Conservation (phyloP, 148 eudicot genomes). For the Mesembryanthemum crystallinum region DNA sequence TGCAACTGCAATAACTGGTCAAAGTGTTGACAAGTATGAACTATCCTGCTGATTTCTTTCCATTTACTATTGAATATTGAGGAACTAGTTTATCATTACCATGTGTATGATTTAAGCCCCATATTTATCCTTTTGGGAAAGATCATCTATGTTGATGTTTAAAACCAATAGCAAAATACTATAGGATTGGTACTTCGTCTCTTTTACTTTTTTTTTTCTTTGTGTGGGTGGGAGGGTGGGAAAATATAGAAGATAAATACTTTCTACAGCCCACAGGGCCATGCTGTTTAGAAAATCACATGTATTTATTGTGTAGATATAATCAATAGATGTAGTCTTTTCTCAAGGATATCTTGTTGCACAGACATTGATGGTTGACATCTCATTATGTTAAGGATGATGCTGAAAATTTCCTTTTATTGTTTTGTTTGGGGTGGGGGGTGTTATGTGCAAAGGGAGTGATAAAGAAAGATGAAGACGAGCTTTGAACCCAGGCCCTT, state of each 20-base stretch:
- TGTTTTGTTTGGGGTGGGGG: not conserved
- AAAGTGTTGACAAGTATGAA: slow-evolving; percentile 86
- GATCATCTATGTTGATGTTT: not conserved
- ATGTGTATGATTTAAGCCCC: not conserved
- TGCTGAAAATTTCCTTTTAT: not conserved
- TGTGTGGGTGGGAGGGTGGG: not conserved
- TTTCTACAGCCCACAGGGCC: not conserved
- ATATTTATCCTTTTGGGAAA: not conserved
- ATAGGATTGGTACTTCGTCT: not conserved
- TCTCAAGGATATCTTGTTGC: not conserved
- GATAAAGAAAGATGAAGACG: no score
- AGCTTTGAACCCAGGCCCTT: no score
- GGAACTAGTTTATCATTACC: not conserved
- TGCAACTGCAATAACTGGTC: slow-evolving; percentile 87
- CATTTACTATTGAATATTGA: not conserved
- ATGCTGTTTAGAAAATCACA: not conserved
- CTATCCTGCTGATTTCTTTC: slow-evolving; percentile 11
- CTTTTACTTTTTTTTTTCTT: not conserved
- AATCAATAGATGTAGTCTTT: not conserved
- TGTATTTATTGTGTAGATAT: not conserved
- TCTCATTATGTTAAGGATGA: not conserved
- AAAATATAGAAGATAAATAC: not conserved
- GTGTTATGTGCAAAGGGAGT: no score
- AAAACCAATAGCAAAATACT: not conserved
- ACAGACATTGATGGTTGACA: not conserved